Evolutionary conservation across 228 moss, liverwort and hornwort genomes (phyloP).

Genomic region (Sphagnum magellanicum): DNA sequence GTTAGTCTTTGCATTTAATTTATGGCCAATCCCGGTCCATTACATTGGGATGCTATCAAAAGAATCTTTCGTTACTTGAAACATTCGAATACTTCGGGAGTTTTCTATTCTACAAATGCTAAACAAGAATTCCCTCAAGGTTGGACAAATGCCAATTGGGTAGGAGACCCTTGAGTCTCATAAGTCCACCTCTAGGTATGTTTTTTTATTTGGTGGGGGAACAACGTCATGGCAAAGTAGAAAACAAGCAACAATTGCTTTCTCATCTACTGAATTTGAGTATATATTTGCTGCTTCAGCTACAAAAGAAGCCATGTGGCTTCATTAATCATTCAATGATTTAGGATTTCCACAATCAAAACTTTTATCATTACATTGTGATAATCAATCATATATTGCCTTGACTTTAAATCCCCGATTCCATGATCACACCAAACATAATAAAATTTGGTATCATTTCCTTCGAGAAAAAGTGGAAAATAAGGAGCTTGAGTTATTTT

Average conservation of each 20-base stretch:
- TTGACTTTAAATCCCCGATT: no score
- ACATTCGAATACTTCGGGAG: not conserved
- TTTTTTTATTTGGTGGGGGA: not conserved
- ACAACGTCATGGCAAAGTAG: not conserved
- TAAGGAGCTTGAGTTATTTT: no score
- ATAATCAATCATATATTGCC: no score
- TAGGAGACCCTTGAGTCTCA: not conserved
- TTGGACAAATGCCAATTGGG: not conserved
- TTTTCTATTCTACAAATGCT: not conserved
- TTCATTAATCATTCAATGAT: no score
- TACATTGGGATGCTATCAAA: not conserved
- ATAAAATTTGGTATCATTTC: no score
- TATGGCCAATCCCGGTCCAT: not conserved
- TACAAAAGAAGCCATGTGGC: not conserved
- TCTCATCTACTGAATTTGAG: not conserved
- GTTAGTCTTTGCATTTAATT: not conserved
- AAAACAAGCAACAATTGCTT: not conserved
- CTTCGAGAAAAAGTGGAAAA: no score
- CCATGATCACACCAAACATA: no score
- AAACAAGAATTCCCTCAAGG: not conserved
- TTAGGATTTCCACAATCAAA: no score
- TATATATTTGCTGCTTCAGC: not conserved
- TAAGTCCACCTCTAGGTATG: not conserved
- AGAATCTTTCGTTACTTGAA: not conserved
- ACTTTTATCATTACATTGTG: no score